A percentile compares a stretch with the other conserved stretches of the same genome.
Conservation (phyloP, 371 early-diverging fungal genomes). For the Nematocida sp. region DNA sequence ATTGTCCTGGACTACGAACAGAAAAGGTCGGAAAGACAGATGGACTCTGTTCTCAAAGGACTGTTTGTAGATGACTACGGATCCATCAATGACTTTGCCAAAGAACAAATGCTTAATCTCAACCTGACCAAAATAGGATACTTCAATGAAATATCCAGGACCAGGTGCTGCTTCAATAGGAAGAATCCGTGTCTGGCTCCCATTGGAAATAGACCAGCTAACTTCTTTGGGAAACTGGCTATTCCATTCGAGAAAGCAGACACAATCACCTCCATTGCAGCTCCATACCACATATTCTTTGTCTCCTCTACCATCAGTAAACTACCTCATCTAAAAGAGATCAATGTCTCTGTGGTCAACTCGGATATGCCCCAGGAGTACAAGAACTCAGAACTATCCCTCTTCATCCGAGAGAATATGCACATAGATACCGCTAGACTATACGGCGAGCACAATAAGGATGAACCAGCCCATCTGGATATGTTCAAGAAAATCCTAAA, state of each 20-base stretch:
- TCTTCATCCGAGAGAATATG: not conserved
- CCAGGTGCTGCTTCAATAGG: not conserved
- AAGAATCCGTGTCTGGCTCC: slow-evolving; percentile 13
- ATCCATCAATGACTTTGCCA: slow-evolving; percentile 28
- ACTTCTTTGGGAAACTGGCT: slow-evolving; percentile 42
- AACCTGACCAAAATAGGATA: slow-evolving; percentile 6
- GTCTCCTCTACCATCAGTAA: not conserved
- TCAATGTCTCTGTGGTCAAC: not conserved
- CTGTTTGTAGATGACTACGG: slow-evolving; percentile 32
- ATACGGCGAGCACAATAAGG: not conserved
- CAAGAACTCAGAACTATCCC: slow-evolving; percentile 7
- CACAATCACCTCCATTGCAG: not conserved
- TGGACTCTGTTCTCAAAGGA: not conserved
- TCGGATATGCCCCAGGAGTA: not conserved
- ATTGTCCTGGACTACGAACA: slow-evolving; percentile 38
- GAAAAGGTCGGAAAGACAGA: slow-evolving; percentile 17
- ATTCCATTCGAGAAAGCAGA: not conserved
- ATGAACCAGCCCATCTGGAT: not conserved
- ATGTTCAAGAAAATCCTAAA: slow-evolving; percentile 41
- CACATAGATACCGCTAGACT: slow-evolving; percentile 6
- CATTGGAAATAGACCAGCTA: not conserved
- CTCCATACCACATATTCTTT: slow-evolving; percentile 22
- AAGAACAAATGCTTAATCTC: slow-evolving; percentile 10
- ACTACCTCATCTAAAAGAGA: slow-evolving; percentile 9
- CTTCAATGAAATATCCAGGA: slow-evolving; percentile 1